These are phyloP conservation scores for Zygoascus sp. DNA, from an alignment of 1,139 yeast species.

Conservation along the genomic window DNA sequence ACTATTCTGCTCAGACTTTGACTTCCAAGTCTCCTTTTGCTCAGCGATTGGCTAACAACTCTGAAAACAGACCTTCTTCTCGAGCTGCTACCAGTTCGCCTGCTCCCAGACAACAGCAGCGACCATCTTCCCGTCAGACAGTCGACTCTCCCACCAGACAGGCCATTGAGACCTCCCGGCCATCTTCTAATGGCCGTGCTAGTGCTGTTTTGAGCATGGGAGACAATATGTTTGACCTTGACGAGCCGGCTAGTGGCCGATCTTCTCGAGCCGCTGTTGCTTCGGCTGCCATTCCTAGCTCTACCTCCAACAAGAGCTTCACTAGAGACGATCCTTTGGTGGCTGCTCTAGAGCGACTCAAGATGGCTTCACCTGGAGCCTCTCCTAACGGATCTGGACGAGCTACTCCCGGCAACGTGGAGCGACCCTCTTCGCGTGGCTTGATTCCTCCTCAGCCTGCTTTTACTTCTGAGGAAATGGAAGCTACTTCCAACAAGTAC, in stretches of 20 bases:
- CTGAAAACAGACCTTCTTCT: neutral
- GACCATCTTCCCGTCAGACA: neutral
- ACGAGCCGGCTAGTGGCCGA: conserved; percentile 22
- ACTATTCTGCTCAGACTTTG: conserved; percentile 16
- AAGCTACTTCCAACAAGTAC: conserved; percentile 29
- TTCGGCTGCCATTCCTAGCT: conserved; percentile 12
- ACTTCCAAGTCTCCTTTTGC: conserved; percentile 22
- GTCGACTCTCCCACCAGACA: neutral
- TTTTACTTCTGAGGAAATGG: conserved; percentile 35
- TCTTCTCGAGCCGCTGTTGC: conserved; percentile 13
- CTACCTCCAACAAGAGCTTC: conserved; percentile 19
- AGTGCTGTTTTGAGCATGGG: conserved; percentile 30
- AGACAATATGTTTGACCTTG: conserved; percentile 34
- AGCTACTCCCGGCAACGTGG: conserved; percentile 3
- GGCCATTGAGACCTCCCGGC: neutral
- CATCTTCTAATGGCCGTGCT: conserved; percentile 6
- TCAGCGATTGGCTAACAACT: conserved; percentile 14
- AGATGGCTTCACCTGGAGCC: conserved; percentile 32
- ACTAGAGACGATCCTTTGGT: conserved; percentile 44
- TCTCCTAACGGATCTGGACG: conserved; percentile 6
- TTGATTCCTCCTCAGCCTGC: conserved; percentile 33
- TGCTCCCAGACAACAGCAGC: neutral
- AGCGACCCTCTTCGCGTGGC: conserved; percentile 13
- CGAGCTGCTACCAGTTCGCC: neutral
- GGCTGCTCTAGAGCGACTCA: conserved; percentile 61